Evolutionary conservation across 139 green algal genomes (phyloP), one percentile per base, ranked within the genome.

Genomic region (Chlamydomonas sp.): DNA sequence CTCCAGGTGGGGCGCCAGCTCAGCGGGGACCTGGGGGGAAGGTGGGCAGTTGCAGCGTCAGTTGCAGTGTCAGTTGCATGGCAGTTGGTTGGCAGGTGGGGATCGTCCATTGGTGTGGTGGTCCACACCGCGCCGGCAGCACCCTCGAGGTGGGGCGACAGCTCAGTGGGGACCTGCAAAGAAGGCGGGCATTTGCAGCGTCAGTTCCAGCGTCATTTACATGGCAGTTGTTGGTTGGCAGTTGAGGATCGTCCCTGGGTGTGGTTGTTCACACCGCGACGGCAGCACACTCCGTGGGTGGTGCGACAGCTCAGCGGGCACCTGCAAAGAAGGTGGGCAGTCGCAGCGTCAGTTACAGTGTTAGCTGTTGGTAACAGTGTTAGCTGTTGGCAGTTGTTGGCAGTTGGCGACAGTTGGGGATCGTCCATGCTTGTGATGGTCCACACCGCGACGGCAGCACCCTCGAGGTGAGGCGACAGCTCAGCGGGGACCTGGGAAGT

Each of bases 371-470:
- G n/a, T n/a, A n/a, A n/a, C n/a, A n/a, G n/a, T 0, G 91, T 95
- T 58, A 98, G 92, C 20, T 92, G 95, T 62, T 90, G 77, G 82
- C n/a, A n/a, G n/a, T n/a, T n/a, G n/a, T n/a, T n/a, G n/a, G n/a
- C n/a, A n/a, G n/a, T n/a, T n/a, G n/a, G n/a, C n/a, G n/a, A n/a
- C n/a, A n/a, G n/a, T n/a, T n/a, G n/a, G n/a, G n/a, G n/a, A n/a
- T n/a, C n/a, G n/a, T n/a, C n/a, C n/a, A n/a, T n/a, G n/a, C 93
- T 90, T 2, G 95, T 99, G 39, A 95, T 99, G 8, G 95, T 99
- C 95, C 95, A 98, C 35, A 99, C 88, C n/a, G 90, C 91, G 54
- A 98, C 76, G 1, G 69, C 69, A 2, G 73, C 82, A 26, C 71
- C 75, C 69, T 76, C 48, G 6, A 72, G 5, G 34, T 48, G 36